Percentiles rank a stretch among this genome's conserved stretches.
These are phyloP conservation scores for Peribolospora kevripleyi DNA, from an alignment of 768 basidiomycete species.

Conservation along the genomic window DNA sequence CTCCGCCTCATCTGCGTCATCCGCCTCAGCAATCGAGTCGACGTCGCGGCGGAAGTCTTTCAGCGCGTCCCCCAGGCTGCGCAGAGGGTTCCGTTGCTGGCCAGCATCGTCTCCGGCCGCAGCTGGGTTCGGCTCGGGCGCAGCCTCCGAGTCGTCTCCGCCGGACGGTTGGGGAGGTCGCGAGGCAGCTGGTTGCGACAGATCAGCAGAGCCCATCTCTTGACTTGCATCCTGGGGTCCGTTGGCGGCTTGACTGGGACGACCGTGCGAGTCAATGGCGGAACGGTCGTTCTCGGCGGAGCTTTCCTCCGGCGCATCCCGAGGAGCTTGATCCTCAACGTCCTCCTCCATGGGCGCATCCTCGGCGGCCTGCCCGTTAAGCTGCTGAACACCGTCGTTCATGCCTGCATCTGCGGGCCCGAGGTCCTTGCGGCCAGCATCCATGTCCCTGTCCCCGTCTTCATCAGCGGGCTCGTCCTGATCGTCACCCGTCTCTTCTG, in stretches of 20 bases:
- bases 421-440: too few species aligned
- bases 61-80: slow-evolving; percentile 59
- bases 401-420: too few species aligned
- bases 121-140: slow-evolving; percentile 3
- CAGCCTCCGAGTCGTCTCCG: slow-evolving; percentile 5
- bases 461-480: slow-evolving; percentile 11
- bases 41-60: slow-evolving; percentile 61
- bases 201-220: too few species aligned
- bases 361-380: neutral
- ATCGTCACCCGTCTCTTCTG: slow-evolving; percentile 13
- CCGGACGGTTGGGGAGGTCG: neutral
- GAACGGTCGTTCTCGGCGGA: too few species aligned
- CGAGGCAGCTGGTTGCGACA: too few species aligned
- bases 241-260: too few species aligned
- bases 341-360: neutral
- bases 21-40: slow-evolving; percentile 44
- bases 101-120: slow-evolving; percentile 1
- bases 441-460: slow-evolving; percentile 7
- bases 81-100: slow-evolving; percentile 13
- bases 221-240: too few species aligned
- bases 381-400: too few species aligned
- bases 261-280: too few species aligned
- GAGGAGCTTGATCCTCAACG: too few species aligned
- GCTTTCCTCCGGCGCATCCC: too few species aligned
- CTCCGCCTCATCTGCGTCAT: slow-evolving; percentile 16